A percentile compares a stretch with the other conserved stretches of the same genome.
These are phyloP conservation scores for Tylopilus vinaceipallidus DNA, from an alignment of 768 basidiomycete genomes.

Conservation along the genomic window DNA sequence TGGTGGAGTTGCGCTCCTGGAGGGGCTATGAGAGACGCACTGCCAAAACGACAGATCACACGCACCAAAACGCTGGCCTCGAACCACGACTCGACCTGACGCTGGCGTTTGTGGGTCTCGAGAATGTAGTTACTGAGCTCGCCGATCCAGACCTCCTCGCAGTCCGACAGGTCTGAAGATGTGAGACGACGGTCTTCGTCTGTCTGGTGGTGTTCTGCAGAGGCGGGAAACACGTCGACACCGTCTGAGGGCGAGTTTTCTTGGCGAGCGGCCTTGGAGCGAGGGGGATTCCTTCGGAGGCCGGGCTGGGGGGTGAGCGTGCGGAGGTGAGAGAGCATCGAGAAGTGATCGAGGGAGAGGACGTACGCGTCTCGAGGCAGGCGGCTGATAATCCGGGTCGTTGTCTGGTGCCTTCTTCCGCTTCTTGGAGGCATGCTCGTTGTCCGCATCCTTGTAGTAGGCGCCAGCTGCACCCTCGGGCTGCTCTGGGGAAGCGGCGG, in stretches of 20 bases:
- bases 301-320: conserved; percentile 29
- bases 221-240: conserved; percentile 16
- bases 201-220: conserved; percentile 23
- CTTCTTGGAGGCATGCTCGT: conserved; percentile 42
- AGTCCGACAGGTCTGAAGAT: conserved; percentile 83
- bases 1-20: conserved; percentile 68
- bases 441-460: conserved; percentile 33
- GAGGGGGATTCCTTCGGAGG: conserved; percentile 44
- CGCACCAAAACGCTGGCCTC: conserved; percentile 63
- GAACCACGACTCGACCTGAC: conserved; percentile 72
- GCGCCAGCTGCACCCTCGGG: conserved; percentile 19
- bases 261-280: conserved; percentile 34
- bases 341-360: background rate
- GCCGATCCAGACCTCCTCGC: conserved; percentile 69
- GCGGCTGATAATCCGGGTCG: conserved; percentile 57
- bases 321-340: background rate
- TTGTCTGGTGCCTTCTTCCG: conserved; percentile 44
- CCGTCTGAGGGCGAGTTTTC: conserved; percentile 28
- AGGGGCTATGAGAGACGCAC: conserved; percentile 6
- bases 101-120: conserved; percentile 71
- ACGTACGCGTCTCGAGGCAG: conserved; percentile 53
- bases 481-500: conserved; percentile 18
- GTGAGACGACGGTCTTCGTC: conserved; percentile 45
- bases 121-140: conserved; percentile 69
- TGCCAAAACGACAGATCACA: background rate